Evolutionary conservation across 2,329 filamentous ascomycete genomes (phyloP).

Genomic region (Alternaria sp.): DNA sequence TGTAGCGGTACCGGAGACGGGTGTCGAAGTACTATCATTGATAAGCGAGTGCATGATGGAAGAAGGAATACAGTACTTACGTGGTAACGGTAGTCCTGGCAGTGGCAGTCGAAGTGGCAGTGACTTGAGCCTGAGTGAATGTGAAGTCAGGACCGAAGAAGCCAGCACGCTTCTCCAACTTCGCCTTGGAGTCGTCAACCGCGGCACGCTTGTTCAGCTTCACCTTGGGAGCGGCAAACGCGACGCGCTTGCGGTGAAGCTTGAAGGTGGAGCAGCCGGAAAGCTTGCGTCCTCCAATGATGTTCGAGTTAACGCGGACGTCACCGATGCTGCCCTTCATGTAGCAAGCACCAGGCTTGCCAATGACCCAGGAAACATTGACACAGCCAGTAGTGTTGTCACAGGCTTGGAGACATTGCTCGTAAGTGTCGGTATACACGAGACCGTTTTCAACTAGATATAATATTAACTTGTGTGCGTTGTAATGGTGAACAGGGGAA

Average conservation of each 20-base stretch:
- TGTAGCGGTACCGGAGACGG: not conserved
- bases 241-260: conserved; percentile 21
- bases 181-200: not conserved
- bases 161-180: not conserved
- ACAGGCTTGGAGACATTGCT: conserved; percentile 29
- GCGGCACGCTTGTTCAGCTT: conserved; percentile 14
- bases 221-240: not conserved
- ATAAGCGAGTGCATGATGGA: not conserved
- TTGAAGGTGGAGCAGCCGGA: conserved; percentile 12
- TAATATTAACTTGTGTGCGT: not conserved
- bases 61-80: not conserved
- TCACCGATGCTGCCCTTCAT: conserved; percentile 25
- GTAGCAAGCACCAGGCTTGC: conserved; percentile 30
- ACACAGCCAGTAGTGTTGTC: conserved; percentile 26
- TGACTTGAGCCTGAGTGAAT: not conserved
- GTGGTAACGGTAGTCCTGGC: not conserved
- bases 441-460: conserved; percentile 14
- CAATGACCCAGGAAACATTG: conserved; percentile 24
- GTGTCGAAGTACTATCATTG: conserved; percentile 1
- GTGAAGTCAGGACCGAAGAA: conserved; percentile 5
- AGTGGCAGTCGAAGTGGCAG: not conserved
- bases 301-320: conserved; percentile 9
- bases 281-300: conserved; percentile 29
- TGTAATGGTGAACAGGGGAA: not conserved
- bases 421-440: conserved; percentile 11